A percentile compares a stretch with the other conserved stretches of the same genome.
phyloP scores from a whole-genome alignment of 1,139 yeast genomes.

The Casaregolazyma suthepensis region DNA sequence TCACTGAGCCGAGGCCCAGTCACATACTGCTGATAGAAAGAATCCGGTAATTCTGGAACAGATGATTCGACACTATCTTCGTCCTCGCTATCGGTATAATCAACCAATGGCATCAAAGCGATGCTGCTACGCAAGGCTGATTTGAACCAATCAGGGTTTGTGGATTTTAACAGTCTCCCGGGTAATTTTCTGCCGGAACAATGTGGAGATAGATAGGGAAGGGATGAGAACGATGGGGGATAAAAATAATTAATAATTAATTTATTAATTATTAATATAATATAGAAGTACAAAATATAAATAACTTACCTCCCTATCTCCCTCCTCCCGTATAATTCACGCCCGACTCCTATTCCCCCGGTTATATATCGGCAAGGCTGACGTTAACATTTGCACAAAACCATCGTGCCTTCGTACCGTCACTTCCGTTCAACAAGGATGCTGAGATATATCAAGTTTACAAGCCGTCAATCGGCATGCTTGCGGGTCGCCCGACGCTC shows the following conservation, averaged over 20 bases:
- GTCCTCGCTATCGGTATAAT: slow-evolving; percentile 16
- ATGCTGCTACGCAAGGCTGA: background rate
- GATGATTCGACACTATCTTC: background rate
- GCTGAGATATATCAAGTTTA: slow-evolving; percentile 5
- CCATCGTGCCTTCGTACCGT: background rate
- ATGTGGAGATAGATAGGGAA: background rate
- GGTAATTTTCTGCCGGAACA: background rate
- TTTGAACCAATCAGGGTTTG: background rate
- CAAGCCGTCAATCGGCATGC: slow-evolving; percentile 3
- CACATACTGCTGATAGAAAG: slow-evolving; percentile 26
- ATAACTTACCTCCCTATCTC: background rate
- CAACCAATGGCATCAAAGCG: slow-evolving; percentile 7
- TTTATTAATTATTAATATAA: too few species aligned
- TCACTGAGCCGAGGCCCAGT: slow-evolving; percentile 22
- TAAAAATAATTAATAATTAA: too few species aligned
- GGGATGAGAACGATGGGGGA: background rate
- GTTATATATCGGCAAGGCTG: background rate
- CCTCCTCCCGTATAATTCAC: background rate
- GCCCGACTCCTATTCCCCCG: background rate
- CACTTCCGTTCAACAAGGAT: background rate
- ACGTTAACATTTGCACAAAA: background rate
- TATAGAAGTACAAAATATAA: too few species aligned
- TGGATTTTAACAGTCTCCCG: background rate
- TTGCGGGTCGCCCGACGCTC: background rate
- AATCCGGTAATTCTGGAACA: slow-evolving; percentile 25